phyloP scores from a whole-genome alignment of 1,284 basidiomycete genomes.

The Malassezia sympodialis region DNA sequence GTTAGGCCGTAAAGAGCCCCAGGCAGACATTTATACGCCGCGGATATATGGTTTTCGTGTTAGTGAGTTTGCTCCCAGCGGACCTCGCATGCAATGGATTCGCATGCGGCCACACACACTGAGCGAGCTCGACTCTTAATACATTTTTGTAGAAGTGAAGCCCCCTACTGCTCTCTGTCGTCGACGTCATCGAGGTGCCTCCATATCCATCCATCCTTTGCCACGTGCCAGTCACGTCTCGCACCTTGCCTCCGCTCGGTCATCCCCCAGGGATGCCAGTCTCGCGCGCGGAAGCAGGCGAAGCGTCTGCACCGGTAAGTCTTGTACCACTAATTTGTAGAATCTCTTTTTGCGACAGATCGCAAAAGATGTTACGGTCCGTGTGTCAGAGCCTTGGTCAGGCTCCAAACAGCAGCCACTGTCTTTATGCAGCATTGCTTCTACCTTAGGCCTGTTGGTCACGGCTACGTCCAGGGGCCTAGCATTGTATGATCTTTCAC shows the following conservation, averaged over 20 bases:
- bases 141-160: not conserved
- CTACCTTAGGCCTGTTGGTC: not conserved
- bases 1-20: conserved; percentile 28
- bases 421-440: conserved; percentile 2
- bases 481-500: not conserved
- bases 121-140: conserved; percentile 60
- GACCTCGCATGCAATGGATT: conserved; percentile 94
- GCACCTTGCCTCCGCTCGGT: not conserved
- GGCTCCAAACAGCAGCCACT: not conserved
- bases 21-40: conserved; percentile 65
- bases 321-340: conserved; percentile 2
- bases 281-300: conserved; percentile 14
- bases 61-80: conserved; percentile 60
- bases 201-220: not conserved
- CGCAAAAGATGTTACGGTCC: conserved; percentile 36
- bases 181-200: too few species aligned
- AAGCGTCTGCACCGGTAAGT: conserved; percentile 16
- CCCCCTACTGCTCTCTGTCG: not conserved
- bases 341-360: conserved; percentile 33
- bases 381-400: conserved; percentile 32
- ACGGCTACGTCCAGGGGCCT: conserved; percentile 5
- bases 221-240: conserved; percentile 1
- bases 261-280: conserved; percentile 5
- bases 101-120: conserved; percentile 68
- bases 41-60: conserved; percentile 74